Evolutionary conservation across 306 rosid genomes (phyloP).

Genomic region (Hippophae rhamnoides): DNA sequence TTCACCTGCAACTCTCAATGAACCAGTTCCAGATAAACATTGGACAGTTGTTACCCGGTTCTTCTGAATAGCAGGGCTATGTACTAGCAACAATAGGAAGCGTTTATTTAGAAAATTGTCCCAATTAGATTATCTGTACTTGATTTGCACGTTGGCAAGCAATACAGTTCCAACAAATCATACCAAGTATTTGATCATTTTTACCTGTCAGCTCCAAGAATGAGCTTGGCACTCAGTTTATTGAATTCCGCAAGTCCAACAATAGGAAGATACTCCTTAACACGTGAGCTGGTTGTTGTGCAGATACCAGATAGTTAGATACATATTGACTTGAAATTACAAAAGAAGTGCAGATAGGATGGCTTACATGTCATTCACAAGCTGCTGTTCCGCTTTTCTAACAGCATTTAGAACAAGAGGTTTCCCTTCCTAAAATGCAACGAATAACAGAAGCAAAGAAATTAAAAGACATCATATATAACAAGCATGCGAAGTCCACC

Average conservation of each 20-base stretch:
- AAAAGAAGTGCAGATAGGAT: neutral
- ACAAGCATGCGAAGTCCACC: neutral
- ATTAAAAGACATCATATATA: neutral
- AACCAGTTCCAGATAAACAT: conserved; percentile 95
- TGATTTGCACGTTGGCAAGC: too few species aligned
- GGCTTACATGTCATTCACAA: conserved; percentile 61
- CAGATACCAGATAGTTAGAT: neutral
- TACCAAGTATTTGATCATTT: neutral
- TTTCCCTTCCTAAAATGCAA: conserved; percentile 72
- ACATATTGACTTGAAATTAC: neutral
- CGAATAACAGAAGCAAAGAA: neutral
- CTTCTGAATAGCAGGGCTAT: conserved; percentile 85
- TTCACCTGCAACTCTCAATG: conserved; percentile 96
- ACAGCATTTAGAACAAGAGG: conserved; percentile 94
- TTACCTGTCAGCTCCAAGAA: conserved; percentile 90
- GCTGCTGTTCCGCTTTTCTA: conserved; percentile 63
- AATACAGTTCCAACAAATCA: neutral
- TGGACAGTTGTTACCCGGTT: conserved; percentile 82
- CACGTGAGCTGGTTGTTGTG: conserved; percentile 50
- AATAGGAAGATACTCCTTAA: conserved; percentile 86
- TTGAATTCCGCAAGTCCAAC: conserved; percentile 83
- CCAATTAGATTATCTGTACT: neutral
- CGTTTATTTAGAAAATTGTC: neutral
- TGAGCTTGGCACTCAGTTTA: conserved; percentile 84
- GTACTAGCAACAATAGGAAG: conserved; percentile 13